phyloP scores from a whole-genome alignment of 2,329 filamentous ascomycete species.

The Purpureocillium takamizusanense region DNA sequence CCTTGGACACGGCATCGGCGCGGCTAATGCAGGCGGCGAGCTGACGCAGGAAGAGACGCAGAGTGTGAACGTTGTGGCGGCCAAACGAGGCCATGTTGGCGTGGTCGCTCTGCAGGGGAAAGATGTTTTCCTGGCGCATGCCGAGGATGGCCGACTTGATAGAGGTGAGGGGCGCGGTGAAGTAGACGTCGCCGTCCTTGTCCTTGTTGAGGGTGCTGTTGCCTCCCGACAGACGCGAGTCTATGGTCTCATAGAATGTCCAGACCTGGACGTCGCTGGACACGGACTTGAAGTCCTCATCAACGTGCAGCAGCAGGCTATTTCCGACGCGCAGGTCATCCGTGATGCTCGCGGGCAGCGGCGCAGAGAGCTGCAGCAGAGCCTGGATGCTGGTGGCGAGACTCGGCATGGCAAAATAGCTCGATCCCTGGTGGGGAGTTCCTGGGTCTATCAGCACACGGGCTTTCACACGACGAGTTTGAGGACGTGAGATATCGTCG shows the following conservation, averaged over 20 bases:
- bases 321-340: constrained; percentile 42
- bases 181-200: constrained; percentile 36
- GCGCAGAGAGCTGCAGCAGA: constrained; percentile 40
- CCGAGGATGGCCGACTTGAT: constrained; percentile 45
- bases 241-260: constrained; percentile 55
- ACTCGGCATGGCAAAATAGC: constrained; percentile 49
- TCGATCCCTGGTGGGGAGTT: constrained; percentile 54
- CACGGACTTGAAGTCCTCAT: constrained; percentile 47
- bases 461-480: neutral
- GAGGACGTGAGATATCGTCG: constrained; percentile 9
- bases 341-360: constrained; percentile 41
- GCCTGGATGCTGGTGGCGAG: constrained; percentile 44
- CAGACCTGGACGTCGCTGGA: constrained; percentile 51
- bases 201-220: constrained; percentile 9
- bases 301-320: constrained; percentile 34
- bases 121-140: constrained; percentile 40
- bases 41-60: constrained; percentile 30
- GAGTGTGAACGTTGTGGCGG: constrained; percentile 35
- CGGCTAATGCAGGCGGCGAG: constrained; percentile 20
- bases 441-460: constrained; percentile 19
- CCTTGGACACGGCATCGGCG: constrained; percentile 20
- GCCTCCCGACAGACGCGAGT: constrained; percentile 43
- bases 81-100: constrained; percentile 47
- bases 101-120: constrained; percentile 45
- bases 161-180: constrained; percentile 50